phyloP scores from a whole-genome alignment of 768 basidiomycete species.

The Serendipita sp. region DNA sequence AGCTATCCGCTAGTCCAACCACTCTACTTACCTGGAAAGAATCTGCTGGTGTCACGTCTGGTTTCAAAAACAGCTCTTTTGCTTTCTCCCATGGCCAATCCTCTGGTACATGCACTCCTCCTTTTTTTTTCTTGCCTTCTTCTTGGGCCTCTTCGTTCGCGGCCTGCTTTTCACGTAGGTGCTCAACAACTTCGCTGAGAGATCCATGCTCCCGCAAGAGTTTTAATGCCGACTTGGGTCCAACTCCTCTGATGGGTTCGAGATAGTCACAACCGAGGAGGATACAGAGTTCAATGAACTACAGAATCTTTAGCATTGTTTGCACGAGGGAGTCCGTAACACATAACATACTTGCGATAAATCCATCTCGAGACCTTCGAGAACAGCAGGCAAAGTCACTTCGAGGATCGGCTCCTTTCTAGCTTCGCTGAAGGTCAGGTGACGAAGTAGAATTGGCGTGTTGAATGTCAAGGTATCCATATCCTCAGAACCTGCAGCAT shows the following conservation, averaged over 20 bases:
- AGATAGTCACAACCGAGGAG: conserved; percentile 96
- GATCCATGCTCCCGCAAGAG: conserved; percentile 68
- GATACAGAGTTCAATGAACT: conserved; percentile 96
- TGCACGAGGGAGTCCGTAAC: not conserved
- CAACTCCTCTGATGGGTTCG: conserved; percentile 94
- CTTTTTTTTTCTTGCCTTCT: conserved; percentile 33
- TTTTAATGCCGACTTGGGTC: conserved; percentile 90
- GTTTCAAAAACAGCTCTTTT: conserved; percentile 74
- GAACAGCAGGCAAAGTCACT: conserved; percentile 63
- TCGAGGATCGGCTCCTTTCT: conserved; percentile 94
- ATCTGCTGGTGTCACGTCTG: conserved; percentile 75
- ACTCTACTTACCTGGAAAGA: conserved; percentile 58
- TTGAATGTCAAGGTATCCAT: conserved; percentile 99
- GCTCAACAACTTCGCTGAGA: conserved; percentile 56
- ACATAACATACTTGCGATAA: conserved; percentile 57
- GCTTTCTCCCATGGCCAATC: conserved; percentile 98
- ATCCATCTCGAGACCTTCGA: conserved; percentile 80
- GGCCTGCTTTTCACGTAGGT: conserved; percentile 59
- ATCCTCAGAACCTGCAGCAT: conserved; percentile 95
- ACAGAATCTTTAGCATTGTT: not conserved
- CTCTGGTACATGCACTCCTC: conserved; percentile 67
- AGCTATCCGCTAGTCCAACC: not conserved
- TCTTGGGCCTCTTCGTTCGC: conserved; percentile 19
- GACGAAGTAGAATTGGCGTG: conserved; percentile 80
- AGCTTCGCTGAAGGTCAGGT: conserved; percentile 95